These are phyloP conservation scores for cucumber (Cucumis sativus) DNA, from an alignment of 306 rosid species.

Conservation along the genomic window DNA sequence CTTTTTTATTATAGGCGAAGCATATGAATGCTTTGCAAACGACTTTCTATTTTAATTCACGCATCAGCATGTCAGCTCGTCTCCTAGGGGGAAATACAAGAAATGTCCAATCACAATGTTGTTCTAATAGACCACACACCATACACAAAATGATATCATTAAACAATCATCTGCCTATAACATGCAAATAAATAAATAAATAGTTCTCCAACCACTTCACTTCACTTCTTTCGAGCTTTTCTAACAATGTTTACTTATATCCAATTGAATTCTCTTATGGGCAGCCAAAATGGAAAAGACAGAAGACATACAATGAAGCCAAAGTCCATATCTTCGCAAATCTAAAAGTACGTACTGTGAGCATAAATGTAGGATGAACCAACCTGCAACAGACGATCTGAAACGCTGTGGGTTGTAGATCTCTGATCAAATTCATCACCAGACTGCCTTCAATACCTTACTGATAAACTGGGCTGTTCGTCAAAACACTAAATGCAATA, in stretches of 20 bases:
- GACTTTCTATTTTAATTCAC: not conserved
- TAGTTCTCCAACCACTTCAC: not conserved
- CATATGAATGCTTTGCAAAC: not conserved
- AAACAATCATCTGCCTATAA: not conserved
- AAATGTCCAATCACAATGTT: not conserved
- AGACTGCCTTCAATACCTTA: not conserved
- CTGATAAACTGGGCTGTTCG: not conserved
- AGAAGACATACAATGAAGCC: not conserved
- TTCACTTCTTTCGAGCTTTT: too few relatives aligned
- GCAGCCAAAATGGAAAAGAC: not conserved
- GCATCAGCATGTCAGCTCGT: not conserved
- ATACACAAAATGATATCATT: not conserved
- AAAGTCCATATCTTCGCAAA: not conserved
- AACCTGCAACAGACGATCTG: not conserved
- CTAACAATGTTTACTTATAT: too few relatives aligned
- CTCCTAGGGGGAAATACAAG: not conserved
- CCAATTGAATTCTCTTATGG: not conserved
- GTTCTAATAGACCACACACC: not conserved
- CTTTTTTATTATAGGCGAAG: too few relatives aligned
- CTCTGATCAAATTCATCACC: not conserved
- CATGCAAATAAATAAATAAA: too few relatives aligned
- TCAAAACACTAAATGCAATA: not conserved
- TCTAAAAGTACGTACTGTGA: not conserved
- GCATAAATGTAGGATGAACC: not conserved
- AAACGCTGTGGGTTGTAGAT: not conserved